Evolutionary conservation across 345 rosid species (phyloP).

Genomic region (Hibiscus tridactylites): DNA sequence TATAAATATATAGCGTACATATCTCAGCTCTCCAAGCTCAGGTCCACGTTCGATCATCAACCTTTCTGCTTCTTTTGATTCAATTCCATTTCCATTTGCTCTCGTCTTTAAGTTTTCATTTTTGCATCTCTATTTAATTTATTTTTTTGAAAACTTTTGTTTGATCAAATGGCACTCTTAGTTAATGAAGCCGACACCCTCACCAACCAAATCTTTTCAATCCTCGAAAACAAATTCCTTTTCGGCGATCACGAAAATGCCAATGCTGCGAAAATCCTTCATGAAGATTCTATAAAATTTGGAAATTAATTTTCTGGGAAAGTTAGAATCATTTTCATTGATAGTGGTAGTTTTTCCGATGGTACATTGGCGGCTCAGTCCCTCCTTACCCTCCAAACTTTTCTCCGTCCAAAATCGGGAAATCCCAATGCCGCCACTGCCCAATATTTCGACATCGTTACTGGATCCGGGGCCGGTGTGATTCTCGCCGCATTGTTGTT

Average conservation of each 20-base stretch:
- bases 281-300: not conserved
- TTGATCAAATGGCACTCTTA: too few species aligned
- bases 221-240: constrained; percentile 79
- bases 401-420: constrained; percentile 59
- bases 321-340: constrained; percentile 77
- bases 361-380: constrained; percentile 69
- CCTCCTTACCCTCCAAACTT: constrained; percentile 40
- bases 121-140: not conserved
- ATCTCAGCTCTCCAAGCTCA: not conserved
- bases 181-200: too few species aligned
- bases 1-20: not conserved
- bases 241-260: constrained; percentile 40
- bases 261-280: constrained; percentile 16
- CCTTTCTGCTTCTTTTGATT: not conserved
- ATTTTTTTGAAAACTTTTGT: too few species aligned
- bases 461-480: too few species aligned
- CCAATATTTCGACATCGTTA: constrained; percentile 73
- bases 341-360: constrained; percentile 64
- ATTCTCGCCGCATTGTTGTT: too few species aligned
- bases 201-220: too few species aligned
- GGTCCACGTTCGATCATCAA: not conserved
- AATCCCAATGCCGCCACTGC: constrained; percentile 53
- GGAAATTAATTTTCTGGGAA: constrained; percentile 24
- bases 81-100: not conserved
- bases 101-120: not conserved